A percentile compares a stretch with the other conserved stretches of the same genome.
Conservation (phyloP, 441 rosid species). For the Euphorbia corollata region DNA sequence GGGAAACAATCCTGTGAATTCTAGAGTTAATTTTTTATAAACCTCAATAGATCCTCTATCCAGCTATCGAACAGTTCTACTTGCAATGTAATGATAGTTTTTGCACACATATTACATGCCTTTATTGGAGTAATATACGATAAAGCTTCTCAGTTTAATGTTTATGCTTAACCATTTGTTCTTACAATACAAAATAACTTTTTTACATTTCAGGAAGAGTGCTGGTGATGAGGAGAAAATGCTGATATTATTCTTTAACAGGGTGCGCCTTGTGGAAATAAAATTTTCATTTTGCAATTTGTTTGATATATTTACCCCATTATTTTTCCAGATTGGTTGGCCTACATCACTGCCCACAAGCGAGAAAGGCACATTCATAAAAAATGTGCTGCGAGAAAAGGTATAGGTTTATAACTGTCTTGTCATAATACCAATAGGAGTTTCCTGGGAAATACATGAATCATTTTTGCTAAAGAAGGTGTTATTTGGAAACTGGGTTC, state of each 20-base stretch:
- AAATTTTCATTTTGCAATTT: slow-evolving; percentile 3
- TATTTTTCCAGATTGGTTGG: slow-evolving; percentile 76
- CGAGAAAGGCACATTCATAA: slow-evolving; percentile 63
- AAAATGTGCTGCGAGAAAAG: slow-evolving; percentile 69
- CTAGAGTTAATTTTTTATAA: background rate
- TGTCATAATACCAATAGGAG: background rate
- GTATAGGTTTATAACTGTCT: slow-evolving; percentile 25
- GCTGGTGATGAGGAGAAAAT: slow-evolving; percentile 83
- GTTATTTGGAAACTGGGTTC: background rate
- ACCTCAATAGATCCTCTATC: background rate
- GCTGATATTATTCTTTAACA: slow-evolving; percentile 71
- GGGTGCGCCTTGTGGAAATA: slow-evolving; percentile 33
- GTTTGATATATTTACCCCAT: slow-evolving; percentile 14
- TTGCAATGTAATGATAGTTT: background rate
- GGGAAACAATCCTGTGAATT: slow-evolving; percentile 9
- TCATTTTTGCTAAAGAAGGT: background rate
- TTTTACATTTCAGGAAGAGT: slow-evolving; percentile 48
- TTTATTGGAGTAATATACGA: background rate
- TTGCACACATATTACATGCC: background rate
- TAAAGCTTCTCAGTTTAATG: background rate
- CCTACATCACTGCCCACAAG: slow-evolving; percentile 86
- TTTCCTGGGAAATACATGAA: background rate
- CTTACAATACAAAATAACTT: background rate
- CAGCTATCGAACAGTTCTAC: background rate
- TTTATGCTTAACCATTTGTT: background rate